A percentile compares a stretch with the other conserved stretches of the same genome.
Evolutionary conservation across 23 red algal genomes (phyloP).

Genomic region (Gracilaria gracilis): DNA sequence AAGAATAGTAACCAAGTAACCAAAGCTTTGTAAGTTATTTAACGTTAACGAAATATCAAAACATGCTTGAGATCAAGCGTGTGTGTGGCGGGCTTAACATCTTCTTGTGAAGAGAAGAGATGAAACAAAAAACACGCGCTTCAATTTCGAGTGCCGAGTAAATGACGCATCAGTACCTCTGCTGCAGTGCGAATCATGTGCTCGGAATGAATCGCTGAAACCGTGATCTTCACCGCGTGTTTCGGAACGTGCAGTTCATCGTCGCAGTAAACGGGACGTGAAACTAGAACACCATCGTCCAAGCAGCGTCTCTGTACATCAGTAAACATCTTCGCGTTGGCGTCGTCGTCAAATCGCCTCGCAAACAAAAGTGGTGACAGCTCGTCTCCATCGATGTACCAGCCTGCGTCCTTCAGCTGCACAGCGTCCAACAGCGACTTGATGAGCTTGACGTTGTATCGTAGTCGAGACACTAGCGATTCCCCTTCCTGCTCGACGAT

Average conservation of each 20-base stretch:
- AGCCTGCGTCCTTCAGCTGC: conserved; percentile 40
- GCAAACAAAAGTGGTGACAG: conserved; percentile 80
- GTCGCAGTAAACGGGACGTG: conserved; percentile 62
- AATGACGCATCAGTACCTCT: conserved; percentile 36
- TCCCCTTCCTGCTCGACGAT: conserved; percentile 70
- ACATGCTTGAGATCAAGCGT: too few relatives aligned
- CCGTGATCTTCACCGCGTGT: conserved; percentile 56
- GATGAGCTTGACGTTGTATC: conserved; percentile 56
- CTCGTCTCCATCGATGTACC: conserved; percentile 66
- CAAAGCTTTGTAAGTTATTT: too few relatives aligned
- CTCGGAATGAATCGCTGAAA: conserved; percentile 58
- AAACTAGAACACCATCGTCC: conserved; percentile 70
- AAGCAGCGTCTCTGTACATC: conserved; percentile 52
- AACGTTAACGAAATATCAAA: too few relatives aligned
- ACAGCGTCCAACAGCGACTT: conserved; percentile 19
- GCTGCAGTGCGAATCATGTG: conserved; percentile 63
- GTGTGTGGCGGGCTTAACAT: neutral
- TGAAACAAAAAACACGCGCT: neutral
- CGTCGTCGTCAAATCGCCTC: conserved; percentile 45
- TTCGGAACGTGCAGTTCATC: conserved; percentile 59
- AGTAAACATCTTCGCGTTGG: conserved; percentile 16
- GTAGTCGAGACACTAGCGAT: conserved; percentile 55
- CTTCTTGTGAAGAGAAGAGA: neutral
- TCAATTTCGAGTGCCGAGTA: conserved; percentile 3
- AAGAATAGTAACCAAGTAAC: too few relatives aligned